Conservation (phyloP, 139 green algal species). For the Zygnema circumcarinatum region DNA sequence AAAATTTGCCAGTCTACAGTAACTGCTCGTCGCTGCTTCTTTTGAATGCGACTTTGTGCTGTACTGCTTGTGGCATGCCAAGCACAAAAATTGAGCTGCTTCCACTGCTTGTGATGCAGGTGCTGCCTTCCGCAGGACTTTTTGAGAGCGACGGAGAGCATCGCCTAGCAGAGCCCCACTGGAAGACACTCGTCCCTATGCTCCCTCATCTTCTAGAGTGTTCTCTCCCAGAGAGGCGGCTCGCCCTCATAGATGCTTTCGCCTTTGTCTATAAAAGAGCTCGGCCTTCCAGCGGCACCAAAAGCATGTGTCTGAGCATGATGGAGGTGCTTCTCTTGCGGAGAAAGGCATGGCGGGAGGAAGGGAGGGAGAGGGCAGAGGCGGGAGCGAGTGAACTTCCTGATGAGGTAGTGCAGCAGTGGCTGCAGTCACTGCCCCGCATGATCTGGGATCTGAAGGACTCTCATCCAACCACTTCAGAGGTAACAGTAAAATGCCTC, state of each 20-base stretch:
- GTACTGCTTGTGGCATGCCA: too few species aligned
- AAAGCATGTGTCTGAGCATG: background rate
- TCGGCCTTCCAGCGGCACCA: background rate
- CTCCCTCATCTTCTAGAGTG: background rate
- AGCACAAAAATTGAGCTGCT: too few species aligned
- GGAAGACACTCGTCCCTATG: background rate
- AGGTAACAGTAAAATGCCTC: background rate
- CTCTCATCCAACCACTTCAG: background rate
- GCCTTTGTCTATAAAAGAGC: background rate
- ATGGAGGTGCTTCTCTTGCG: background rate
- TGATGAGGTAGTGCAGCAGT: background rate
- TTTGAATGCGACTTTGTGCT: too few species aligned
- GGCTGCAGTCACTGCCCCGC: background rate
- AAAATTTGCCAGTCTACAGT: too few species aligned
- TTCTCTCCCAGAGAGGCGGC: background rate
- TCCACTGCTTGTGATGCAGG: background rate
- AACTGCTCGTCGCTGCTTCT: too few species aligned
- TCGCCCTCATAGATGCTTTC: background rate
- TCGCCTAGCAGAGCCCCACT: background rate
- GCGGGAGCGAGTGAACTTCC: too few species aligned
- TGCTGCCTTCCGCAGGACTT: background rate
- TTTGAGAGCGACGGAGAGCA: background rate
- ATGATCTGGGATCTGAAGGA: slow-evolving; percentile 1
- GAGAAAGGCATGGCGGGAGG: background rate
- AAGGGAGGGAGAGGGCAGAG: background rate